phyloP scores from a whole-genome alignment of 495 filamentous ascomycete genomes.

The Penicillium argentinense region DNA sequence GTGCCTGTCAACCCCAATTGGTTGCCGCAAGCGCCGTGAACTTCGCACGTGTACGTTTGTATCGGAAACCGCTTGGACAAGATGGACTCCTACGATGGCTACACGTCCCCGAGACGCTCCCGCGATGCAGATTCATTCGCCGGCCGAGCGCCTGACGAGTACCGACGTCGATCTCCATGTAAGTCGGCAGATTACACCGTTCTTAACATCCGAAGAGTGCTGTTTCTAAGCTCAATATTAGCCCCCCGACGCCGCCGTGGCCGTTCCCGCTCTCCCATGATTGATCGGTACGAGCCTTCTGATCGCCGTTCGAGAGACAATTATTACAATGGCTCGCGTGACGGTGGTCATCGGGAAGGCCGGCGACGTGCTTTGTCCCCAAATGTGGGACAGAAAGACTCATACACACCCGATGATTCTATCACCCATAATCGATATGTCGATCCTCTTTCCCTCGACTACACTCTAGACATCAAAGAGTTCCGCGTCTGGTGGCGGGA shows the following conservation, averaged over 20 bases:
- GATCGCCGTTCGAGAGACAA: constrained; percentile 53
- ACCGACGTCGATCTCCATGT: constrained; percentile 55
- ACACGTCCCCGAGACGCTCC: constrained; percentile 39
- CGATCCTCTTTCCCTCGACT: constrained; percentile 82
- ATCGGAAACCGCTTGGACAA: neutral
- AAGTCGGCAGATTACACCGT: too few species aligned
- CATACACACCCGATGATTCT: constrained; percentile 81
- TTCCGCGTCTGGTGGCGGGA: constrained; percentile 96
- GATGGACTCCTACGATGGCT: constrained; percentile 49
- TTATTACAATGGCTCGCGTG: constrained; percentile 55
- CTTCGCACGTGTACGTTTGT: neutral
- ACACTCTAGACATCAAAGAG: constrained; percentile 93
- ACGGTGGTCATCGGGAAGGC: constrained; percentile 67
- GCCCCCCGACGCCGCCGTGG: constrained; percentile 47
- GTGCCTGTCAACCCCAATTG: neutral
- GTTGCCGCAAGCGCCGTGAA: constrained; percentile 9
- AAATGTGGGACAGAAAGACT: constrained; percentile 77
- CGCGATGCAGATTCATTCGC: constrained; percentile 41
- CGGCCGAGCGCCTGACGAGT: constrained; percentile 35
- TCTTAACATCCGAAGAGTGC: too few species aligned
- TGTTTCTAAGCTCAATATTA: constrained; percentile 24
- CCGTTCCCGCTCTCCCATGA: constrained; percentile 73
- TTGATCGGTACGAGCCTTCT: constrained; percentile 72
- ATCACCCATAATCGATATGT: constrained; percentile 64
- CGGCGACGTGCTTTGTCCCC: constrained; percentile 65